Evolutionary conservation across 495 filamentous ascomycete species (phyloP).

Genomic region (Corynascus novoguineensis): DNA sequence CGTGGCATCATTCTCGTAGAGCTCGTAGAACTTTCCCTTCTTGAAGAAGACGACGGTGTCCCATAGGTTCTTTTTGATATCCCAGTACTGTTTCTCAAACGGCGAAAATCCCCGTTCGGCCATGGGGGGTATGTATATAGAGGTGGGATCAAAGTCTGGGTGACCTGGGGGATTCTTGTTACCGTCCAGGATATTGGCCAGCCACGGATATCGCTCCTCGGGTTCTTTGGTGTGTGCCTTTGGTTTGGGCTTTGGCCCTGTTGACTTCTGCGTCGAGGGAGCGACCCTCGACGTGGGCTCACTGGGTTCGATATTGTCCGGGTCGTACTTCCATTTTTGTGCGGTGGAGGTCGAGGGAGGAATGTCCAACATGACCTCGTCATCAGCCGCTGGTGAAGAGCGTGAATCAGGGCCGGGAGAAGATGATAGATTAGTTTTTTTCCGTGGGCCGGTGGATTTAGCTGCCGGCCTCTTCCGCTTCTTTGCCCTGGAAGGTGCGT

Average conservation of each 20-base stretch:
- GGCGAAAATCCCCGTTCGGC: slow-evolving; percentile 77
- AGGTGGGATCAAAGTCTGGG: slow-evolving; percentile 87
- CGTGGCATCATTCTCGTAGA: slow-evolving; percentile 97
- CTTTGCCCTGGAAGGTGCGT: slow-evolving; percentile 52
- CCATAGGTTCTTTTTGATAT: slow-evolving; percentile 97
- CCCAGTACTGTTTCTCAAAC: slow-evolving; percentile 99
- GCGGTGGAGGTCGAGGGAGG: slow-evolving; percentile 62
- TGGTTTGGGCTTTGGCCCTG: slow-evolving; percentile 36
- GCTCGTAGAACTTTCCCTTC: slow-evolving; percentile 98
- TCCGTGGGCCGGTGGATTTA: slow-evolving; percentile 48
- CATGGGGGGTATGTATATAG: slow-evolving; percentile 75
- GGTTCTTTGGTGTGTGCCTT: slow-evolving; percentile 77
- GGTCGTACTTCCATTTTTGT: slow-evolving; percentile 79
- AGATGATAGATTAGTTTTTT: slow-evolving; percentile 50
- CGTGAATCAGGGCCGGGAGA: slow-evolving; percentile 25
- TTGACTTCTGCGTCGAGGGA: slow-evolving; percentile 39
- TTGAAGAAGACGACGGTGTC: slow-evolving; percentile 99
- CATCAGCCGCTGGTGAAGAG: slow-evolving; percentile 8
- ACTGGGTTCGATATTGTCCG: slow-evolving; percentile 58
- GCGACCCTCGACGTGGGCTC: slow-evolving; percentile 40
- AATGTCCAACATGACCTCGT: slow-evolving; percentile 47
- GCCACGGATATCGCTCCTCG: slow-evolving; percentile 79
- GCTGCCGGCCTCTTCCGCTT: slow-evolving; percentile 64
- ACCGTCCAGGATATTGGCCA: slow-evolving; percentile 76
- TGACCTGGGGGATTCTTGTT: slow-evolving; percentile 74